A percentile compares a stretch with the other conserved stretches of the same genome.
Evolutionary conservation across 495 filamentous ascomycete species (phyloP).

Genomic region (Penicillium maclennaniae): DNA sequence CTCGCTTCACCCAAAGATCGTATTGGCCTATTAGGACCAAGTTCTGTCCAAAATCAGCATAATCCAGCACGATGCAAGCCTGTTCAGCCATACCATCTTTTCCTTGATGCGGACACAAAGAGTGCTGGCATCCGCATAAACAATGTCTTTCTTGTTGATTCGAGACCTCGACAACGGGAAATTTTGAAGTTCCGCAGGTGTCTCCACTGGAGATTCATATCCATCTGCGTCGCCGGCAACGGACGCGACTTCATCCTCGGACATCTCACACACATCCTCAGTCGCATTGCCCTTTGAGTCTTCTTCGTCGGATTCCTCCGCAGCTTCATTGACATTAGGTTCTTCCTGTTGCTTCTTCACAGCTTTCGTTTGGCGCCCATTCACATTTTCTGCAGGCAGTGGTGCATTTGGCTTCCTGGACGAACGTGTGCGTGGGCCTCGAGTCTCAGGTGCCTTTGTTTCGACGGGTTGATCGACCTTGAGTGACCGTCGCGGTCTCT

Average conservation of each 20-base stretch:
- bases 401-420: slow-evolving; percentile 22
- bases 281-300: neutral
- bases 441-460: slow-evolving; percentile 11
- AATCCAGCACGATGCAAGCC: neutral
- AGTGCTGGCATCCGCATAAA: slow-evolving; percentile 38
- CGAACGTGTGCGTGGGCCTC: slow-evolving; percentile 20
- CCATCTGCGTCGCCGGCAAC: slow-evolving; percentile 29
- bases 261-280: slow-evolving; percentile 14
- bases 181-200: slow-evolving; percentile 31
- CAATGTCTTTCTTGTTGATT: slow-evolving; percentile 37
- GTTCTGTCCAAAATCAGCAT: slow-evolving; percentile 44
- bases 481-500: slow-evolving; percentile 32
- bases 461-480: slow-evolving; percentile 14
- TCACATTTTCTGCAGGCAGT: slow-evolving; percentile 8
- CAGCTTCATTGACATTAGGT: slow-evolving; percentile 7
- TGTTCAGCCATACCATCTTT: slow-evolving; percentile 31
- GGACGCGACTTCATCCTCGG: slow-evolving; percentile 23
- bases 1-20: slow-evolving; percentile 63
- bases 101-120: slow-evolving; percentile 44
- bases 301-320: slow-evolving; percentile 21
- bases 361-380: slow-evolving; percentile 4
- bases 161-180: slow-evolving; percentile 43
- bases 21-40: slow-evolving; percentile 69
- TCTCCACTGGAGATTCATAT: slow-evolving; percentile 35
- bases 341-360: slow-evolving; percentile 2